Evolutionary conservation across 2,329 filamentous ascomycete genomes (phyloP).

Genomic region (Chaetomiaceae sp.): DNA sequence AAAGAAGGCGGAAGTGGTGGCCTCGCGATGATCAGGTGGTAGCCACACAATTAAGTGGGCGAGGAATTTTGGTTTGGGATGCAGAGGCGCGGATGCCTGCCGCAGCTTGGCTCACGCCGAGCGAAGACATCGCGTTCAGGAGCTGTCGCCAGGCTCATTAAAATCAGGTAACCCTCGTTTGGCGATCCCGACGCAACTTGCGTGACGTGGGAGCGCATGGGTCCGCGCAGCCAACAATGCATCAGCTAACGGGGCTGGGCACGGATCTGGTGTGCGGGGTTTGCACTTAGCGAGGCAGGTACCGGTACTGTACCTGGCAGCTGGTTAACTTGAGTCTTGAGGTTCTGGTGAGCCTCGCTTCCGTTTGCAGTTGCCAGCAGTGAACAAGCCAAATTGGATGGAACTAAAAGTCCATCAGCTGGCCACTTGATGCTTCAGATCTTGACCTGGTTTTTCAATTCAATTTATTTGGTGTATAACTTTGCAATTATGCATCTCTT

Average conservation of each 20-base stretch:
- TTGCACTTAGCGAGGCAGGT: background rate
- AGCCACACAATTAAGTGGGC: constrained; percentile 8
- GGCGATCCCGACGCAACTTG: constrained; percentile 15
- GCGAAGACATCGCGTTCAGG: constrained; percentile 24
- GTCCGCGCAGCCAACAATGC: no score
- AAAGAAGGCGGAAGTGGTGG: background rate
- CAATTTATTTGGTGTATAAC: no score
- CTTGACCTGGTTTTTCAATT: no score
- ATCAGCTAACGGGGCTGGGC: no score
- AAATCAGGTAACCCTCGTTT: constrained; percentile 19
- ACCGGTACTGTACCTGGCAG: no score
- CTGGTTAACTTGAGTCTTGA: no score
- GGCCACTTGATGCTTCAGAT: no score
- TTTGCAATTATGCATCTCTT: no score
- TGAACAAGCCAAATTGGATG: no score
- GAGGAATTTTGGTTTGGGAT: constrained; percentile 16
- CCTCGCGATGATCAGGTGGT: background rate
- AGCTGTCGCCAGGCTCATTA: constrained; percentile 12
- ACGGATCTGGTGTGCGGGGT: background rate
- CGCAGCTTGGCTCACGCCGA: constrained; percentile 19
- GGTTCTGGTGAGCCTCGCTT: no score
- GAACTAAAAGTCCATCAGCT: no score
- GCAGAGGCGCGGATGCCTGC: constrained; percentile 22
- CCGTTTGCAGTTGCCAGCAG: no score
- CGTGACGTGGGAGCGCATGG: constrained; percentile 16